Percentiles rank a stretch among this genome's conserved stretches.
Conservation (phyloP, 73 alveolate genomes). For the Uronychia binucleata region DNA sequence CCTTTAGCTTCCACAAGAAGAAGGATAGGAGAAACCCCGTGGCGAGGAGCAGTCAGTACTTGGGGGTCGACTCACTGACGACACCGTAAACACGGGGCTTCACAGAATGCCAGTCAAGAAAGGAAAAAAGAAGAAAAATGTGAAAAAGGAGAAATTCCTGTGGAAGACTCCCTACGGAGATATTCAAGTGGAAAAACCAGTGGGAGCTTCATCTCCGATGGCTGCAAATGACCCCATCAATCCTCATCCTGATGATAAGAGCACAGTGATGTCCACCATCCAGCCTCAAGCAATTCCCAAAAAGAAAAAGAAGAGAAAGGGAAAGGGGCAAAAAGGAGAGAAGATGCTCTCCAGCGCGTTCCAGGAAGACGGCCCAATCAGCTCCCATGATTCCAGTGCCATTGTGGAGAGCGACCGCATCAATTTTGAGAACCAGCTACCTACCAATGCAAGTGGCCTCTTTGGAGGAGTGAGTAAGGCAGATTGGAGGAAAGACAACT, state of each 20-base stretch:
- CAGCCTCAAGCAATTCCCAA: neutral
- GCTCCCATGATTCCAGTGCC: neutral
- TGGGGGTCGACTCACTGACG: neutral
- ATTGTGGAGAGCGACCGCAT: neutral
- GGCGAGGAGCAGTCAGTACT: neutral
- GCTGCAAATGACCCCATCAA: neutral
- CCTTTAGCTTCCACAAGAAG: neutral
- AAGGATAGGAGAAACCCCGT: neutral
- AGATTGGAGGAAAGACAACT: neutral
- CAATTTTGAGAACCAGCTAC: neutral
- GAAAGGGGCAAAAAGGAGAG: neutral
- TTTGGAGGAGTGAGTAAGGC: neutral
- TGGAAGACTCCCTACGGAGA: conserved; percentile 17
- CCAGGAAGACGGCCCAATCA: neutral
- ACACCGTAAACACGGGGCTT: neutral
- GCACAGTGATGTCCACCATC: neutral
- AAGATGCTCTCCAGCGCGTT: neutral
- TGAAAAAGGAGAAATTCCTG: neutral
- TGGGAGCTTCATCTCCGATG: neutral
- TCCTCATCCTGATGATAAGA: neutral
- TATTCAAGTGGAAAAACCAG: neutral
- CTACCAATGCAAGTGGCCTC: neutral
- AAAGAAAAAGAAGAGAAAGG: neutral
- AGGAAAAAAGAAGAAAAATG: neutral
- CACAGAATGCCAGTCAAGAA: neutral